phyloP scores from a whole-genome alignment of 192 early-diverging fungal species.

The Cladochytrium replicatum region DNA sequence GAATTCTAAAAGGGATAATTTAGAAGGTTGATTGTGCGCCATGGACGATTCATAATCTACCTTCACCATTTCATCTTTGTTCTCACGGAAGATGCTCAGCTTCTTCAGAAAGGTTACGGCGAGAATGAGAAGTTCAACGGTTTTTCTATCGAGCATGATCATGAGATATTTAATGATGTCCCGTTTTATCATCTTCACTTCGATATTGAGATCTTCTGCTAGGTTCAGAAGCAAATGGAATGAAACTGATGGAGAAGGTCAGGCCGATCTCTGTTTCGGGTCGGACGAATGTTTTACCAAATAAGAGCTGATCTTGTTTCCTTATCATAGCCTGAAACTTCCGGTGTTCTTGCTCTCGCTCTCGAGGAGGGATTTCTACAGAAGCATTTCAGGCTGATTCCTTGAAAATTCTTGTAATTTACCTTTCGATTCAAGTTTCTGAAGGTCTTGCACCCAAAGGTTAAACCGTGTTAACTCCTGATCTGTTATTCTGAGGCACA shows the following conservation, averaged over 20 bases:
- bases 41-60: constrained; percentile 9
- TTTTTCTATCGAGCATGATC: constrained; percentile 31
- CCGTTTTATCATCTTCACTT: constrained; percentile 50
- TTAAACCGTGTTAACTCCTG: constrained; percentile 35
- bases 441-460: constrained; percentile 34
- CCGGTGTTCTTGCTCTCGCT: constrained; percentile 33
- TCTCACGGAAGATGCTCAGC: constrained; percentile 41
- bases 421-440: constrained; percentile 31
- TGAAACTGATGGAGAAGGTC: constrained; percentile 20
- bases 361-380: constrained; percentile 19
- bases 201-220: constrained; percentile 41
- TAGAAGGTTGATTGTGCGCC: not conserved
- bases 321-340: constrained; percentile 47
- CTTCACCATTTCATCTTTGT: constrained; percentile 44
- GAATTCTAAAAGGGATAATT: constrained; percentile 17
- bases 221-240: constrained; percentile 47
- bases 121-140: constrained; percentile 37
- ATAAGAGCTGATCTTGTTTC: constrained; percentile 51
- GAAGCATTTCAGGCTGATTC: constrained; percentile 3
- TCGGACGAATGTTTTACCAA: constrained; percentile 18
- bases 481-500: constrained; percentile 42
- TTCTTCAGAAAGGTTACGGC: constrained; percentile 42
- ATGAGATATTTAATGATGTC: constrained; percentile 39
- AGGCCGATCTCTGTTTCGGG: too few relatives aligned
- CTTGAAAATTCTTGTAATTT: not conserved